Percentiles rank a stretch among this genome's conserved stretches.
These are phyloP conservation scores for Hypoxylon sp. DNA, from an alignment of 2,329 filamentous ascomycete genomes.

Conservation along the genomic window DNA sequence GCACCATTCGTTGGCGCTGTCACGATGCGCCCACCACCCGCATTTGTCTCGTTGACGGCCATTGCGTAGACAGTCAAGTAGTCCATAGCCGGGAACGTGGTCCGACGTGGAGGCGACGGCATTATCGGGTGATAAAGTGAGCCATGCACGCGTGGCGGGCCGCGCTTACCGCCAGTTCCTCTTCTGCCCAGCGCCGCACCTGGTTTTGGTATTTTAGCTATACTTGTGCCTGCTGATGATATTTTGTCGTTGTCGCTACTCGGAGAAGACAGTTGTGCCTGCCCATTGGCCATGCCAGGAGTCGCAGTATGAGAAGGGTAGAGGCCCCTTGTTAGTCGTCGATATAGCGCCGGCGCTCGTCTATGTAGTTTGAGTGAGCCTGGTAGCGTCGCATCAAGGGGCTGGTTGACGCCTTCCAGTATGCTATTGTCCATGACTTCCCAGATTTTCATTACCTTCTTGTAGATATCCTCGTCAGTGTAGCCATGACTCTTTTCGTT, in stretches of 20 bases:
- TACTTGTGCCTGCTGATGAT: constrained; percentile 10
- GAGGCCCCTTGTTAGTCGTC: constrained; percentile 61
- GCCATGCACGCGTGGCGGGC: constrained; percentile 61
- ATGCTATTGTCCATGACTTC: constrained; percentile 68
- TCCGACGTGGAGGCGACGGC: constrained; percentile 62
- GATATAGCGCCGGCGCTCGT: constrained; percentile 63
- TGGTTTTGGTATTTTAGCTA: constrained; percentile 21
- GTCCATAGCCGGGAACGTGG: constrained; percentile 66
- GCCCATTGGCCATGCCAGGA: constrained; percentile 31
- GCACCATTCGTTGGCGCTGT: constrained; percentile 67
- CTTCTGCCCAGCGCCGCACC: constrained; percentile 40
- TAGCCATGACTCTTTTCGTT: constrained; percentile 67
- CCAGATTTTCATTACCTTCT: constrained; percentile 65
- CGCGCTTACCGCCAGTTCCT: constrained; percentile 49
- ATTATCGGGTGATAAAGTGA: constrained; percentile 62
- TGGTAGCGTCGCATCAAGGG: constrained; percentile 59
- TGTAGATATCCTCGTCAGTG: constrained; percentile 63
- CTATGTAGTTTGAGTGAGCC: constrained; percentile 65
- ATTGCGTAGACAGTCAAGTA: constrained; percentile 67
- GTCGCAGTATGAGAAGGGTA: constrained; percentile 57
- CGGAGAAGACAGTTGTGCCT: constrained; percentile 40
- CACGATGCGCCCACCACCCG: constrained; percentile 65
- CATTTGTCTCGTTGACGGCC: constrained; percentile 68
- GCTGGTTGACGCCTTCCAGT: constrained; percentile 64
- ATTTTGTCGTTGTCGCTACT: constrained; percentile 9